Evolutionary conservation across 2,329 filamentous ascomycete species (phyloP).

Genomic region (Alternaria alternata): DNA sequence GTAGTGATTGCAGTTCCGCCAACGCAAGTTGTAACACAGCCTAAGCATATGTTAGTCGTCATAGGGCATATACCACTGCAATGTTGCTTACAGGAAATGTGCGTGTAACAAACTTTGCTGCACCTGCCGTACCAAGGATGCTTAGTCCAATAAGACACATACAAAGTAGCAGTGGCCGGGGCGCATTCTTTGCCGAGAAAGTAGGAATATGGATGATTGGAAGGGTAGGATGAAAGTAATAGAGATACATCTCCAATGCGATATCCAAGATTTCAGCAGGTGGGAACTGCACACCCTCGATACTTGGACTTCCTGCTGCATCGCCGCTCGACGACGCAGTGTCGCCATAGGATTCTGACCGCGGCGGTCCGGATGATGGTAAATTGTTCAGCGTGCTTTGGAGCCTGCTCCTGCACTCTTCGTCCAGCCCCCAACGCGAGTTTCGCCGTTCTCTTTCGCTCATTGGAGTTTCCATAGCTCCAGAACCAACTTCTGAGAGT

Average conservation of each 20-base stretch:
- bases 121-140: constrained; percentile 61
- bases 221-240: constrained; percentile 62
- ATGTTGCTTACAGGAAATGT: constrained; percentile 52
- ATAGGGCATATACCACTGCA: not conserved
- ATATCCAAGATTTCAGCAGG: constrained; percentile 64
- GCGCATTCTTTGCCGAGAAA: constrained; percentile 60
- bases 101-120: constrained; percentile 58
- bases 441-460: constrained; percentile 42
- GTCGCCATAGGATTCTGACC: constrained; percentile 41
- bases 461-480: constrained; percentile 33
- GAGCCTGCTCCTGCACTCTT: constrained; percentile 53
- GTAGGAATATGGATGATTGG: constrained; percentile 64
- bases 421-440: constrained; percentile 49
- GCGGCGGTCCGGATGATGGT: constrained; percentile 27
- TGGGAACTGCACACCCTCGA: constrained; percentile 51
- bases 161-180: constrained; percentile 57
- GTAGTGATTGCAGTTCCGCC: constrained; percentile 54
- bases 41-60: constrained; percentile 20
- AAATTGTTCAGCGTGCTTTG: constrained; percentile 41
- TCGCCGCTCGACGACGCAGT: constrained; percentile 45
- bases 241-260: constrained; percentile 62
- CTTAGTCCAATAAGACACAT: constrained; percentile 64
- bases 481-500: constrained; percentile 42
- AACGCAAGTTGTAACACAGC: constrained; percentile 52
- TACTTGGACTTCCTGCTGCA: constrained; percentile 35